Evolutionary conservation across 768 basidiomycete species (phyloP).

Genomic region (Tylopilus sp.): DNA sequence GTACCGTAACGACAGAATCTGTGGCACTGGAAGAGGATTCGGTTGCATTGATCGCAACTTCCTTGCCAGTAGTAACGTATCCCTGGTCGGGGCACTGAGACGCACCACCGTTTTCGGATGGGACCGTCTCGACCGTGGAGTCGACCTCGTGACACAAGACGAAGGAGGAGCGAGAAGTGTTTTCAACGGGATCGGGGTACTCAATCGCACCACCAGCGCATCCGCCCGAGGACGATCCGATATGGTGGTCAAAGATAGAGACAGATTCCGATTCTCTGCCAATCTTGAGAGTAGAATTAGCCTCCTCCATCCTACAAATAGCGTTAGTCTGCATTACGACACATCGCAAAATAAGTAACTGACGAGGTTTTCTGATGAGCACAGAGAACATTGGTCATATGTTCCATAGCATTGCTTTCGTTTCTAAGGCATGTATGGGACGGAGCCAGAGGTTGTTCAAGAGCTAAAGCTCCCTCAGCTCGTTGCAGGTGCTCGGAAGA

Average conservation of each 20-base stretch:
- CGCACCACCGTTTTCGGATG: no score
- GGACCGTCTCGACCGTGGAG: no score
- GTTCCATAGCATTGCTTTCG: not conserved
- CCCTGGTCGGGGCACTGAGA: no score
- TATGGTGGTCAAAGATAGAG: not conserved
- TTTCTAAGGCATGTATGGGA: not conserved
- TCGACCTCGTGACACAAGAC: no score
- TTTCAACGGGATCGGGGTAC: not conserved
- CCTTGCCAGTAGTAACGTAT: no score
- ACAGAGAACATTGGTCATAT: not conserved
- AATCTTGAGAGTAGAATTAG: not conserved
- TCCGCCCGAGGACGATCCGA: not conserved
- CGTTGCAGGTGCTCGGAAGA: not conserved
- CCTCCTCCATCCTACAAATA: not conserved
- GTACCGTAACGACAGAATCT: no score
- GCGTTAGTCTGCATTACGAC: not conserved
- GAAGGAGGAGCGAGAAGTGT: no score
- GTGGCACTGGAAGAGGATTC: no score
- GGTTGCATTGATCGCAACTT: no score
- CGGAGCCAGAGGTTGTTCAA: not conserved
- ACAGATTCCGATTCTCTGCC: not conserved
- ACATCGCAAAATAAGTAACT: not conserved
- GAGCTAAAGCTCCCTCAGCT: not conserved
- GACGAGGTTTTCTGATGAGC: not conserved
- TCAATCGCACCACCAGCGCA: not conserved